phyloP scores from a whole-genome alignment of 2,329 filamentous ascomycete species.

The Microthyrium microscopicum region DNA sequence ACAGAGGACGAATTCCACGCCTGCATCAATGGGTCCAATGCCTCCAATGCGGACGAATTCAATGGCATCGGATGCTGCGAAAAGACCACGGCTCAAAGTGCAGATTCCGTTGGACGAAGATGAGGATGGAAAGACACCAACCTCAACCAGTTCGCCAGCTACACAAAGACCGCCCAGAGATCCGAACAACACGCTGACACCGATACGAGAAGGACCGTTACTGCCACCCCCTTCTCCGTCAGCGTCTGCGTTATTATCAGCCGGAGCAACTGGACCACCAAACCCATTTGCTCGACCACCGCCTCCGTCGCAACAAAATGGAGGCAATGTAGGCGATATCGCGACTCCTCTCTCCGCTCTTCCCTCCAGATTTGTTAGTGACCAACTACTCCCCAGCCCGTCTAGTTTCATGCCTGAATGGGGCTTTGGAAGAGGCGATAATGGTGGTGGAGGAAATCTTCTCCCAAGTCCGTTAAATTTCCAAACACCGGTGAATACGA shows the following conservation, averaged over 20 bases:
- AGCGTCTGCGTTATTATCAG: constrained; percentile 68
- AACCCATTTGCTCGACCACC: constrained; percentile 88
- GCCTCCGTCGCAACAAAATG: constrained; percentile 44
- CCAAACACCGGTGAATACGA: constrained; percentile 52
- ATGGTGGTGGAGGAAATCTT: constrained; percentile 76
- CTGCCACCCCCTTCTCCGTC: constrained; percentile 88
- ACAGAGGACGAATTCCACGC: constrained; percentile 15
- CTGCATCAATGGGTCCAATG: constrained; percentile 29
- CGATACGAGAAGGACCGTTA: constrained; percentile 36
- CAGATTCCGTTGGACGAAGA: constrained; percentile 89
- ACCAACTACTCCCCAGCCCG: constrained; percentile 75
- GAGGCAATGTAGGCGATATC: constrained; percentile 21
- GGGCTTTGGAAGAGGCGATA: constrained; percentile 48
- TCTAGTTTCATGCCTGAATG: constrained; percentile 88
- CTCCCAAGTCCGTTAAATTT: constrained; percentile 87
- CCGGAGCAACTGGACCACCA: constrained; percentile 78
- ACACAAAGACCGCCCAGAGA: too few relatives aligned
- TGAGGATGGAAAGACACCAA: constrained; percentile 58
- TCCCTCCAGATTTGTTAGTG: constrained; percentile 77
- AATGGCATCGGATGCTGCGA: constrained; percentile 44
- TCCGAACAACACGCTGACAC: constrained; percentile 17
- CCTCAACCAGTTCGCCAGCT: constrained; percentile 30
- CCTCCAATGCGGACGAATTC: constrained; percentile 48
- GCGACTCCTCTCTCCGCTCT: constrained; percentile 89
- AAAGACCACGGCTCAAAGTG: constrained; percentile 61